A percentile compares a stretch with the other conserved stretches of the same genome.
Evolutionary conservation across 495 filamentous ascomycete genomes (phyloP).

Genomic region (Bacidia rubella): DNA sequence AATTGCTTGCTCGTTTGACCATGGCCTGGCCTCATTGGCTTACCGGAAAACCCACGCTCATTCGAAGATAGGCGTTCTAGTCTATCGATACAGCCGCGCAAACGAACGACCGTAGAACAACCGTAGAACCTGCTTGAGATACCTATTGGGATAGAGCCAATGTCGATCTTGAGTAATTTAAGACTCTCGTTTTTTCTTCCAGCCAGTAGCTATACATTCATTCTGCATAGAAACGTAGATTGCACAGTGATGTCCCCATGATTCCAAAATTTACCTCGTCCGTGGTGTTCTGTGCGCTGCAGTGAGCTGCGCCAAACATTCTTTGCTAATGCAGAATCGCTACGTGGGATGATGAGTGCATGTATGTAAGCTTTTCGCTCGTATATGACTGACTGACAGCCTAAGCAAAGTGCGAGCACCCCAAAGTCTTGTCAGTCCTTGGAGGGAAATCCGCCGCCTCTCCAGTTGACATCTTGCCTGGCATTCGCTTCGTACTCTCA

Average conservation of each 20-base stretch:
- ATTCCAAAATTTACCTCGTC: neutral
- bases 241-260: neutral
- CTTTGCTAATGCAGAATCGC: too few relatives aligned
- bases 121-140: slow-evolving; percentile 5
- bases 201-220: too few relatives aligned
- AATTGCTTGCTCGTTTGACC: neutral
- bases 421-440: too few relatives aligned
- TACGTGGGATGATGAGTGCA: too few relatives aligned
- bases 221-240: neutral
- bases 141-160: neutral
- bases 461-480: too few relatives aligned
- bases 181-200: neutral
- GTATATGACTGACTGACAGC: too few relatives aligned
- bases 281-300: neutral
- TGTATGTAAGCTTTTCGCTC: too few relatives aligned
- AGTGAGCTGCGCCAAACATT: neutral
- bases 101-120: slow-evolving; percentile 12
- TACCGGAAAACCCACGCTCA: neutral
- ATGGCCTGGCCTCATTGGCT: neutral
- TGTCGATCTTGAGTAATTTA: neutral
- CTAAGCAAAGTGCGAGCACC: too few relatives aligned
- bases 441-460: too few relatives aligned
- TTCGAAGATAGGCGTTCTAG: neutral
- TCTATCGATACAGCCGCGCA: slow-evolving; percentile 14
- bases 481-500: too few relatives aligned